Evolutionary conservation across 495 filamentous ascomycete genomes (phyloP).

Genomic region (Penicillium malachiteum): DNA sequence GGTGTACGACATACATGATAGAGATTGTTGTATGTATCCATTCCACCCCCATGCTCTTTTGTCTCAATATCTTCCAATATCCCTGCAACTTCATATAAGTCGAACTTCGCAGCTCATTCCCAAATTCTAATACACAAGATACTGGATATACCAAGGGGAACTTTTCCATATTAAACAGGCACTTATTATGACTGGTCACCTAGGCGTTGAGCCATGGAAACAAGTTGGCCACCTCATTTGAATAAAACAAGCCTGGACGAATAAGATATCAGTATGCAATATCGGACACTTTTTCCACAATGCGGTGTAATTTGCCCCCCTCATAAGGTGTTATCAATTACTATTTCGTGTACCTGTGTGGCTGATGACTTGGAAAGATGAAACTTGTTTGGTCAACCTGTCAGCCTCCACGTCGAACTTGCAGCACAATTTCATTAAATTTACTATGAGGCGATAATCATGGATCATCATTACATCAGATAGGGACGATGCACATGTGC

Average conservation of each 20-base stretch:
- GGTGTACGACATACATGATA: too few species aligned
- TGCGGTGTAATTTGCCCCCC: slow-evolving; percentile 19
- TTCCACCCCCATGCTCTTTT: too few species aligned
- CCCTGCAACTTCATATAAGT: background rate
- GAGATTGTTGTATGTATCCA: too few species aligned
- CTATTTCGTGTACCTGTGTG: slow-evolving; percentile 3
- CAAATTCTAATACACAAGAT: background rate
- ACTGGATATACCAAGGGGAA: background rate
- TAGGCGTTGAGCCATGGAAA: slow-evolving; percentile 21
- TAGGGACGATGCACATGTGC: too few species aligned
- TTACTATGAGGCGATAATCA: background rate
- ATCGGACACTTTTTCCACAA: background rate
- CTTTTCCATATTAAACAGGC: background rate
- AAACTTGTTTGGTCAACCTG: slow-evolving; percentile 2
- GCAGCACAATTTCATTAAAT: background rate
- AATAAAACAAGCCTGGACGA: slow-evolving; percentile 11
- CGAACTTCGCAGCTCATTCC: too few species aligned
- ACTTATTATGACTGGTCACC: slow-evolving; percentile 10
- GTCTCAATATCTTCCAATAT: background rate
- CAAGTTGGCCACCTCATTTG: slow-evolving; percentile 12
- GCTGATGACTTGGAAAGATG: slow-evolving; percentile 6
- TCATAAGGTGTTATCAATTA: slow-evolving; percentile 9
- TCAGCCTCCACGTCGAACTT: slow-evolving; percentile 8
- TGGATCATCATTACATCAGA: slow-evolving; percentile 33
- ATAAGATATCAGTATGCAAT: slow-evolving; percentile 10